Percentiles rank a stretch among this genome's conserved stretches.
phyloP scores from a whole-genome alignment of 2,329 filamentous ascomycete genomes.

The Paraphaeosphaeria sporulosa region DNA sequence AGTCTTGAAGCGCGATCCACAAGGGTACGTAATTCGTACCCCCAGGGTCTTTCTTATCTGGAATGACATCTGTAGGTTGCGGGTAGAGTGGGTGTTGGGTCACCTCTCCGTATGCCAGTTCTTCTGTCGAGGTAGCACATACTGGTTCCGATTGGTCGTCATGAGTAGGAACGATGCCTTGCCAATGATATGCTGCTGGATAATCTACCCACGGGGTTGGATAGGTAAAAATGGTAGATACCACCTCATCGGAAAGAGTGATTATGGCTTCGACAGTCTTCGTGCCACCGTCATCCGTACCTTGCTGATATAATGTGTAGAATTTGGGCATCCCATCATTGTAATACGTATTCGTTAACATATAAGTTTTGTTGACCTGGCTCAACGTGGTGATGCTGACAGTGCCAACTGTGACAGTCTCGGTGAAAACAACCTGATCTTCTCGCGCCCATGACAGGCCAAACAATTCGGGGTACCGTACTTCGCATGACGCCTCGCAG shows the following conservation, averaged over 20 bases:
- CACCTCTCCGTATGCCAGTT: conserved; percentile 16
- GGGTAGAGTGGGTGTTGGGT: conserved; percentile 24
- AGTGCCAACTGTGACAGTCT: conserved; percentile 27
- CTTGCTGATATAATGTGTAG: conserved; percentile 19
- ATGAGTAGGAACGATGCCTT: conserved; percentile 24
- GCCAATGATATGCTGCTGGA: conserved; percentile 25
- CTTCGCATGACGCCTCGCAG: conserved; percentile 13
- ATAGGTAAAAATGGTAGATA: conserved; percentile 18
- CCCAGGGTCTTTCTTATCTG: conserved; percentile 17
- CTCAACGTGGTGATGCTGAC: conserved; percentile 17
- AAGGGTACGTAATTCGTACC: conserved; percentile 20
- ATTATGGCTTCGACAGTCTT: conserved; percentile 15
- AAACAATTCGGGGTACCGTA: conserved; percentile 17
- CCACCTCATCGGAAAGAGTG: conserved; percentile 10
- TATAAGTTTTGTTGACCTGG: conserved; percentile 5
- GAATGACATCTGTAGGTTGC: conserved; percentile 19
- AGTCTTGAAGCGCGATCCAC: conserved; percentile 21
- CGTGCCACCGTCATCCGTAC: conserved; percentile 17
- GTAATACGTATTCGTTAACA: conserved; percentile 1
- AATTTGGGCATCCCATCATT: conserved; percentile 8
- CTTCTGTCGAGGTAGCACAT: conserved; percentile 23
- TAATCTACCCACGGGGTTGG: conserved; percentile 29
- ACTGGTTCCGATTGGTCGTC: conserved; percentile 15
- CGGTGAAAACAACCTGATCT: conserved; percentile 25
- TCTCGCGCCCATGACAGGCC: conserved; percentile 27